Percentiles rank a stretch among this genome's conserved stretches.
These are phyloP conservation scores for Amanita polypyramis DNA, from an alignment of 768 basidiomycete species.

Conservation along the genomic window DNA sequence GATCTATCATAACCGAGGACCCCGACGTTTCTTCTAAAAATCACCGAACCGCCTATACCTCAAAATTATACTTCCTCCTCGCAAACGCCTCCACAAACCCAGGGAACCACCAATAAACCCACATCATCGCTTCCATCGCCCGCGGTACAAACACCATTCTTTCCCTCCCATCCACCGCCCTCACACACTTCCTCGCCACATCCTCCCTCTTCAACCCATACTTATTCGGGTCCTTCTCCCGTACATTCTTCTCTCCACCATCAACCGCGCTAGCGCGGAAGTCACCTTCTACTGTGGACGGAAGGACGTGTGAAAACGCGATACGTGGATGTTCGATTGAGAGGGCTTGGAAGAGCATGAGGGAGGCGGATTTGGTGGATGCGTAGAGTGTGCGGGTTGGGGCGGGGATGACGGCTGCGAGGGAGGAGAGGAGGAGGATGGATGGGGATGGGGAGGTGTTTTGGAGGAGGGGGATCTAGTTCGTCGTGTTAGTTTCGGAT, in stretches of 20 bases:
- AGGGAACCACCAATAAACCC: slow-evolving; percentile 60
- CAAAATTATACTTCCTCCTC: slow-evolving; percentile 55
- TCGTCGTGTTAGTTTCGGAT: background rate
- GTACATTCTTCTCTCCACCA: slow-evolving; percentile 21
- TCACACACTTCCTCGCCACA: slow-evolving; percentile 51
- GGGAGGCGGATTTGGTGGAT: slow-evolving; percentile 73
- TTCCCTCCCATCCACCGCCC: slow-evolving; percentile 47
- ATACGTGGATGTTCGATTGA: slow-evolving; percentile 72
- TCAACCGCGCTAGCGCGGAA: slow-evolving; percentile 80
- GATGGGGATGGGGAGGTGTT: slow-evolving; percentile 57
- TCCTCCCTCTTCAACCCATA: slow-evolving; percentile 46
- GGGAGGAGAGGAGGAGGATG: slow-evolving; percentile 68
- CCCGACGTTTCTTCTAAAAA: too few species aligned
- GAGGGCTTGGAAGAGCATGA: slow-evolving; percentile 68
- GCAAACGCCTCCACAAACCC: slow-evolving; percentile 46
- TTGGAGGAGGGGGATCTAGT: slow-evolving; percentile 67
- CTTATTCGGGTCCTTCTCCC: slow-evolving; percentile 44
- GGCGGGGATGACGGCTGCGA: slow-evolving; percentile 67
- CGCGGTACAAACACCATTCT: slow-evolving; percentile 50
- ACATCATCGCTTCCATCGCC: slow-evolving; percentile 33
- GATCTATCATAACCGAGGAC: too few species aligned
- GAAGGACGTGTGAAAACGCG: slow-evolving; percentile 49
- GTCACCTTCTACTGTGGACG: slow-evolving; percentile 63
- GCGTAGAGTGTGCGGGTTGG: slow-evolving; percentile 81
- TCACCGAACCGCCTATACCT: too few species aligned